These are phyloP conservation scores for Gossypium stocksii DNA, from an alignment of 345 rosid species.

Conservation along the genomic window DNA sequence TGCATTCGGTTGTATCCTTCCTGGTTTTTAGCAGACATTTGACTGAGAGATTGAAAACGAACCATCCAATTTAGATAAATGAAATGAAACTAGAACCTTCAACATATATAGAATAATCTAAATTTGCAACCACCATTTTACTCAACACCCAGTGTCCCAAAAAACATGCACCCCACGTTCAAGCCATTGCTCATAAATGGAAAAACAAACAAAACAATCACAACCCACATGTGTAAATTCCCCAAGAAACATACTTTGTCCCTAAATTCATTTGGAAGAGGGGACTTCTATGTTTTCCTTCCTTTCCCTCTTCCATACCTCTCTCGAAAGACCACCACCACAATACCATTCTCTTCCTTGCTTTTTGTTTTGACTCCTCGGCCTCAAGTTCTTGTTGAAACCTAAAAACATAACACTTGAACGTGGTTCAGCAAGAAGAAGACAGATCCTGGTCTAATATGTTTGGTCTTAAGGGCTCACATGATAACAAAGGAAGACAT, in stretches of 20 bases:
- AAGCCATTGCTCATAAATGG: constrained; percentile 1
- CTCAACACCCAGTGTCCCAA: constrained; percentile 15
- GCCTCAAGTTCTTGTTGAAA: neutral
- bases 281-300: neutral
- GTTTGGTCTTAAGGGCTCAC: constrained; percentile 48
- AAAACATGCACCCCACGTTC: constrained; percentile 61
- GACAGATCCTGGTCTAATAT: constrained; percentile 50
- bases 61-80: constrained; percentile 14
- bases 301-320: constrained; percentile 2
- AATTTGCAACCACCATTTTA: neutral
- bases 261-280: constrained; percentile 14
- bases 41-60: constrained; percentile 23
- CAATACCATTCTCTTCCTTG: neutral
- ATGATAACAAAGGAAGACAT: constrained; percentile 35
- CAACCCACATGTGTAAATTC: constrained; percentile 6
- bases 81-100: neutral
- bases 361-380: neutral
- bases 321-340: neutral
- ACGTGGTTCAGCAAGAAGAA: constrained; percentile 62
- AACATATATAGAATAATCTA: neutral
- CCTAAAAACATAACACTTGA: neutral
- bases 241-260: neutral
- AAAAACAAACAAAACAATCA: constrained; percentile 13
- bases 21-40: constrained; percentile 26
- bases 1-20: neutral